Conservation (phyloP, 2,329 filamentous ascomycete species). For the Aspergillus hortae region DNA sequence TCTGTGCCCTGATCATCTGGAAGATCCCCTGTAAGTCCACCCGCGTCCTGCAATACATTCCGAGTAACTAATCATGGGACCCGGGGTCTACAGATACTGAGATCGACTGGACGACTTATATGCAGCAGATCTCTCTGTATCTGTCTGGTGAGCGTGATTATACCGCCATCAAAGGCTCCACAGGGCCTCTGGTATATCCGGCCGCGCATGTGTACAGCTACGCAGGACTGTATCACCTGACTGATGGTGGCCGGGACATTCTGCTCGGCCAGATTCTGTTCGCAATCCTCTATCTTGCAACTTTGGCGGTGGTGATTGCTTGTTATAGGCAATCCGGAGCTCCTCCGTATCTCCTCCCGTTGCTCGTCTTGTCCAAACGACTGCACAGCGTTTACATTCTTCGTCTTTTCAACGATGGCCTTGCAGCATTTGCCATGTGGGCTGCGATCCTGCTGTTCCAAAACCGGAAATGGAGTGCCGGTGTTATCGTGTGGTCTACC, state of each 20-base stretch:
- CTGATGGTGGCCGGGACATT: conserved; percentile 72
- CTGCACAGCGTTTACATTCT: conserved; percentile 91
- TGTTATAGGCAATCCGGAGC: conserved; percentile 60
- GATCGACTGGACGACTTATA: conserved; percentile 96
- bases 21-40: conserved; percentile 73
- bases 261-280: conserved; percentile 80
- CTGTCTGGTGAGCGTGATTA: conserved; percentile 86
- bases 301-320: conserved; percentile 71
- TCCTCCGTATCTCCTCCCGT: conserved; percentile 81
- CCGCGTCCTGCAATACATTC: conserved; percentile 5
- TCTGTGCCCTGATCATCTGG: conserved; percentile 73
- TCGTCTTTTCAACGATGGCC: conserved; percentile 92
- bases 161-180: conserved; percentile 76
- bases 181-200: conserved; percentile 92
- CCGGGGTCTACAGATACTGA: conserved; percentile 69
- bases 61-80: conserved; percentile 15
- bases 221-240: conserved; percentile 71
- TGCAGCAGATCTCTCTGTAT: conserved; percentile 83
- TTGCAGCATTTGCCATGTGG: conserved; percentile 82
- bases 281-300: conserved; percentile 70
- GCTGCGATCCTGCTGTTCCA: conserved; percentile 75
- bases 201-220: conserved; percentile 93
- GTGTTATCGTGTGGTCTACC: conserved; percentile 67
- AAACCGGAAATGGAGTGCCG: conserved; percentile 68
- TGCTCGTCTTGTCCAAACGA: conserved; percentile 85